Base-by-base conservation (phyloP, 495 filamentous ascomycete species). In the Aspergillus egyptiacus region DNA sequence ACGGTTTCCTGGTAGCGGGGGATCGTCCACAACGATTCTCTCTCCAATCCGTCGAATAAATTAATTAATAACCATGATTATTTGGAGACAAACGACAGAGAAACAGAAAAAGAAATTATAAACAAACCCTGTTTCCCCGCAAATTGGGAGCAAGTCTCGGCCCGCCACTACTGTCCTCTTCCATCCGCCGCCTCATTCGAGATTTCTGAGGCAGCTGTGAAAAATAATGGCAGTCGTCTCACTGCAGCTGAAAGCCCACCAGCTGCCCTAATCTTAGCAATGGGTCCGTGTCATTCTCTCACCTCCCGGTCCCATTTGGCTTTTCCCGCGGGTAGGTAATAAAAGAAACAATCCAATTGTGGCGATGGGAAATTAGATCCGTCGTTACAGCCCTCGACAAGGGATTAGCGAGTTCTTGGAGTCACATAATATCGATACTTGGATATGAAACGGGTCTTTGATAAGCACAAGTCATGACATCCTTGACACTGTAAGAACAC, bases 61-160 rank as follows among this genome's bases (percentile, higher is more conserved):
- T n/a, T n/a, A n/a, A n/a, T n/a, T n/a, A n/a, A n/a, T n/a, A n/a
- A n/a, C n/a, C n/a, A n/a, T n/a, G n/a, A n/a, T n/a, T n/a, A n/a
- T n/a, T n/a, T n/a, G n/a, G n/a, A n/a, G 42, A 15, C 19, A 5
- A 35, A 11, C 15, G 28, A n/a, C n/a, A 22, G 11, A 36, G 28
- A 13, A 46, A 3, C 18, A 36, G 20, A 35, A 55, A 55, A 49
- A 55, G 39, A 44, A 50, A 55, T 33, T 25, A 36, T 36, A 46
- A 50, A 46, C 23, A 8, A 43, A 6, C 34, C 34, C 34, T 19
- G 24, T 42, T 46, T 55, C 52, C 52, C 52, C 52, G 52, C 52
- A 55, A 50, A 39, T 36, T 41, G 52, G 15, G 46, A 55, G 46
- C n/a, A 41, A 44, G 41, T 38, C 38, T 41, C 31, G 35, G 22